Percentiles rank a stretch among this genome's conserved stretches.
These are phyloP conservation scores for Dioscorea dumetorum DNA, from an alignment of 106 monocot genomes.

Conservation along the genomic window DNA sequence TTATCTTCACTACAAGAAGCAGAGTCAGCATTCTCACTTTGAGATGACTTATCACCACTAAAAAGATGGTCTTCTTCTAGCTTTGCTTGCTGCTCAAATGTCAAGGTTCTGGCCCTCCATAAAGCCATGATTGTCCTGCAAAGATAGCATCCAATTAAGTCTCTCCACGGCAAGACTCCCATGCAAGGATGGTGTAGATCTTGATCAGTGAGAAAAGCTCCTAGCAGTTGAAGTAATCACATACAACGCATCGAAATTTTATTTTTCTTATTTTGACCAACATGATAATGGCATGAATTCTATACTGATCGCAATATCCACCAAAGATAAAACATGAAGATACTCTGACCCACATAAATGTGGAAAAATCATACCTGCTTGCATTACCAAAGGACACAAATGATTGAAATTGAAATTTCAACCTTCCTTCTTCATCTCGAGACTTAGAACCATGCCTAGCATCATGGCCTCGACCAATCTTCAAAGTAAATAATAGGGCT, in stretches of 20 bases:
- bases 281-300: background rate
- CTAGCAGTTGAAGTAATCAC: too few species aligned
- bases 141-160: background rate
- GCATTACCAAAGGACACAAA: slow-evolving; percentile 43
- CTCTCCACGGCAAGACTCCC: too few species aligned
- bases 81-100: slow-evolving; percentile 21
- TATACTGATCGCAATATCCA: too few species aligned
- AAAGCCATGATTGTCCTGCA: slow-evolving; percentile 36
- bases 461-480: slow-evolving; percentile 38
- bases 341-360: too few species aligned
- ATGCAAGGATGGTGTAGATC: too few species aligned
- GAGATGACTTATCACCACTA: slow-evolving; percentile 6
- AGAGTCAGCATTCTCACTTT: slow-evolving; percentile 19
- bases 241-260: too few species aligned
- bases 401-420: slow-evolving; percentile 58
- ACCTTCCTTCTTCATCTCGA: slow-evolving; percentile 56
- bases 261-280: background rate
- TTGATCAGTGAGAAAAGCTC: too few species aligned
- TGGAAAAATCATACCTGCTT: slow-evolving; percentile 23
- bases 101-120: slow-evolving; percentile 29
- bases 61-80: slow-evolving; percentile 28
- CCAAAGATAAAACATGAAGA: too few species aligned
- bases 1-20: slow-evolving; percentile 11
- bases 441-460: slow-evolving; percentile 46
- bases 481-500: slow-evolving; percentile 32